These are phyloP conservation scores for Ophiocordyceps sinensis DNA, from an alignment of 2,329 filamentous ascomycete genomes.

Conservation along the genomic window DNA sequence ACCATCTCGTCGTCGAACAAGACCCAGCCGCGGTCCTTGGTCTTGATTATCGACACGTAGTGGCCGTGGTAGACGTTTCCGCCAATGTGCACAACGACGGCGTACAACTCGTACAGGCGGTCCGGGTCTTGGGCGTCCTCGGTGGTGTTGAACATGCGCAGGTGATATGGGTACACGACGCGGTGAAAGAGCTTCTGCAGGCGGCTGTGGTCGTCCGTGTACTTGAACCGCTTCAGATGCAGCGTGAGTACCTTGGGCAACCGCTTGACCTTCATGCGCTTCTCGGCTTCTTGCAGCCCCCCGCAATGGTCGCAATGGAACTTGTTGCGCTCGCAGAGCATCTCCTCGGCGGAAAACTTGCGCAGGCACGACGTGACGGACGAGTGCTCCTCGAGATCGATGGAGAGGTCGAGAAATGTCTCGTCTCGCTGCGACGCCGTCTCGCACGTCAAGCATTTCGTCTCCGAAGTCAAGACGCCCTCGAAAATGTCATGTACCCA, in stretches of 20 bases:
- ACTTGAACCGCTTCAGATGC: conserved; percentile 95
- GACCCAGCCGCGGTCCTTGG: conserved; percentile 87
- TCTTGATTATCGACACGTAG: conserved; percentile 97
- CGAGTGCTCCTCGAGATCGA: conserved; percentile 87
- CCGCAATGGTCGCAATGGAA: conserved; percentile 98
- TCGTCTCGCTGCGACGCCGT: conserved; percentile 91
- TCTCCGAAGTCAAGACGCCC: conserved; percentile 87
- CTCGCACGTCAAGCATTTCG: conserved; percentile 90
- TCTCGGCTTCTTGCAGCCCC: conserved; percentile 92
- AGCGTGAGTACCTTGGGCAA: conserved; percentile 82
- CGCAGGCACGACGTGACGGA: conserved; percentile 90
- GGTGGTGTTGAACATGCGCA: conserved; percentile 94
- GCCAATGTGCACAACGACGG: conserved; percentile 93
- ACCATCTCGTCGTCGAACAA: conserved; percentile 98
- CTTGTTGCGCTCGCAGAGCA: conserved; percentile 96
- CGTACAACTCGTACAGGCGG: conserved; percentile 88
- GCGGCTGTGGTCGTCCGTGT: conserved; percentile 86
- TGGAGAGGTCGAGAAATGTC: conserved; percentile 88
- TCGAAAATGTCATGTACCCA: conserved; percentile 99
- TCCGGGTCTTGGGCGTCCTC: conserved; percentile 91
- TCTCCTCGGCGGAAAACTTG: conserved; percentile 96
- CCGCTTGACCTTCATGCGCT: conserved; percentile 97
- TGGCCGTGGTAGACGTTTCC: conserved; percentile 95
- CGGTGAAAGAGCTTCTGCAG: conserved; percentile 94
- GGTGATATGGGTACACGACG: conserved; percentile 91